These are phyloP conservation scores for Boletus rex-veris DNA, from an alignment of 768 basidiomycete genomes.

Conservation along the genomic window DNA sequence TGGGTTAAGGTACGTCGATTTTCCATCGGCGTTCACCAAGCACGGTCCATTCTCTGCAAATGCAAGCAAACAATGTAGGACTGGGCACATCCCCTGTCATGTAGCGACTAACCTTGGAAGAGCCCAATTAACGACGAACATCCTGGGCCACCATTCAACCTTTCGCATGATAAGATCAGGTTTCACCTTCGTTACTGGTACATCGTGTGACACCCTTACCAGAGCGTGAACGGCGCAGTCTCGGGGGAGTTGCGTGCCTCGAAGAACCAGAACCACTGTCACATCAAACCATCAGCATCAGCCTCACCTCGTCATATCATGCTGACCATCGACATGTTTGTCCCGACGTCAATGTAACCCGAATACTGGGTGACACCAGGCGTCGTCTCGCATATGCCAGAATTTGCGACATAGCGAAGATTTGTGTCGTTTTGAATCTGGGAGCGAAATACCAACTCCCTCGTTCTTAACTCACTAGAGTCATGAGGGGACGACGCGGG, in stretches of 20 bases:
- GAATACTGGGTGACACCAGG: conserved; percentile 58
- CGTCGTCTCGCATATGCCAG: conserved; percentile 65
- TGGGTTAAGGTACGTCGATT: conserved; percentile 54
- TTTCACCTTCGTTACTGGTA: not conserved
- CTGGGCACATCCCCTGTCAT: not conserved
- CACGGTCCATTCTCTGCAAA: conserved; percentile 64
- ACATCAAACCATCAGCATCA: not conserved
- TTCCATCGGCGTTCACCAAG: conserved; percentile 50
- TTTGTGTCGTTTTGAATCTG: conserved; percentile 20
- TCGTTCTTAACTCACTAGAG: not conserved
- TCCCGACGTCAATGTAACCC: conserved; percentile 58
- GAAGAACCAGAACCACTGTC: conserved; percentile 75
- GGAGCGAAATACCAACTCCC: conserved; percentile 9
- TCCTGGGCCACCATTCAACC: conserved; percentile 60
- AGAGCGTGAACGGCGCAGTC: conserved; percentile 63
- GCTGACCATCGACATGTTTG: conserved; percentile 56
- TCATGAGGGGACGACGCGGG: not conserved
- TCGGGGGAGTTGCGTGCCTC: conserved; percentile 57
- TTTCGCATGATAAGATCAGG: conserved; percentile 17
- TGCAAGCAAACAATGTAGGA: conserved; percentile 13
- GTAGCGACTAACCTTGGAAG: conserved; percentile 47
- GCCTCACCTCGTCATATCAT: not conserved
- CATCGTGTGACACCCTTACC: conserved; percentile 34
- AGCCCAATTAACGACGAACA: conserved; percentile 63
- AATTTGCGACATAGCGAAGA: conserved; percentile 53